A percentile compares a stretch with the other conserved stretches of the same genome.
Conservation (phyloP, 257 asterid genomes). For the Penstemon eatonii region DNA sequence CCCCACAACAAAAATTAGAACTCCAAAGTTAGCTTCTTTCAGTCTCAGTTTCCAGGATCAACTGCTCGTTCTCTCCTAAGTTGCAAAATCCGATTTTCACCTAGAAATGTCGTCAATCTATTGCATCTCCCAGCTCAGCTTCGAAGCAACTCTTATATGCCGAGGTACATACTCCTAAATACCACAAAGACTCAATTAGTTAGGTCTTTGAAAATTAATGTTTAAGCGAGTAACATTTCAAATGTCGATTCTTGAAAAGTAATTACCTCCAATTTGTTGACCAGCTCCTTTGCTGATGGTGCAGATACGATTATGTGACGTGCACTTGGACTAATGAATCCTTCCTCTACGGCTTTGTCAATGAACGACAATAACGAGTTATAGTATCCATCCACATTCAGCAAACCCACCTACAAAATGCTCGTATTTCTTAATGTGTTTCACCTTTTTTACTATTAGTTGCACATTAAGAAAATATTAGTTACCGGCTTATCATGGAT, state of each 20-base stretch:
- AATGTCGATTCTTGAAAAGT: not conserved
- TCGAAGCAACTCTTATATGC: conserved; percentile 59
- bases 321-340: conserved; percentile 79
- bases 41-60: conserved; percentile 30
- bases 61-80: conserved; percentile 24
- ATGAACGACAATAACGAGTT: conserved; percentile 77
- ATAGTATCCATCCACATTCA: conserved; percentile 90
- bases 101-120: conserved; percentile 50
- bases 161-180: conserved; percentile 53
- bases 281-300: conserved; percentile 77
- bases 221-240: not conserved
- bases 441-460: not conserved
- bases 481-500: conserved; percentile 96
- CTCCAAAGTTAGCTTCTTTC: conserved; percentile 46
- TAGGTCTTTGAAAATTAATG: not conserved
- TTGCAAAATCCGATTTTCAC: conserved; percentile 39
- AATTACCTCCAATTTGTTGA: conserved; percentile 85
- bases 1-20: conserved; percentile 35
- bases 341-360: conserved; percentile 94
- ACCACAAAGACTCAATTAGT: not conserved
- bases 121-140: conserved; percentile 60
- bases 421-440: not conserved
- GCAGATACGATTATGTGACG: conserved; percentile 91
- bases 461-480: not conserved
- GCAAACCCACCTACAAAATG: conserved; percentile 74